These are phyloP conservation scores for Cyclotella atomus DNA, from an alignment of 108 stramenopile species.

Conservation along the genomic window DNA sequence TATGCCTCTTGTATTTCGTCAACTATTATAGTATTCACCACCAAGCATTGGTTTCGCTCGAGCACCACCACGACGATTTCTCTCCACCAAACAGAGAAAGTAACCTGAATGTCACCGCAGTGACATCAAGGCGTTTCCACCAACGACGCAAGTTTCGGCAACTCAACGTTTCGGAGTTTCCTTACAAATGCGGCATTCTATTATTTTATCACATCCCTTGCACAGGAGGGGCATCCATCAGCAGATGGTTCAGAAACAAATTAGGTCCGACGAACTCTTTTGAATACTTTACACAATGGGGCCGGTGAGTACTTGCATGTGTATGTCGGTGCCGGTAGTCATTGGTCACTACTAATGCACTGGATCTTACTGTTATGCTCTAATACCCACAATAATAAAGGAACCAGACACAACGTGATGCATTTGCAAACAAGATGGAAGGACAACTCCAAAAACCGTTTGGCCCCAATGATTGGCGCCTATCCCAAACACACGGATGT, in stretches of 20 bases:
- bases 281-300: conserved; percentile 7
- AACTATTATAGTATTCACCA: too few relatives aligned
- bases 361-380: neutral
- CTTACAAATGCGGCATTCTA: conserved; percentile 3
- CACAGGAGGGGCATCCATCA: conserved; percentile 5
- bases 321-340: too few relatives aligned
- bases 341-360: neutral
- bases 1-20: too few relatives aligned
- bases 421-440: neutral
- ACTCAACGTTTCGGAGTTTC: conserved; percentile 2
- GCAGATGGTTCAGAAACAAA: neutral
- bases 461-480: conserved; percentile 1
- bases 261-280: neutral
- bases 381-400: neutral
- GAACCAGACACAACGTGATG: neutral
- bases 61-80: too few relatives aligned
- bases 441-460: neutral
- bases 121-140: too few relatives aligned
- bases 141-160: too few relatives aligned
- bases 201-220: conserved; percentile 14
- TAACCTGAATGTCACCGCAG: too few relatives aligned
- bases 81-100: too few relatives aligned
- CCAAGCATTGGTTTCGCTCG: too few relatives aligned
- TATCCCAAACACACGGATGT: conserved; percentile 1
- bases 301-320: neutral